phyloP scores from a whole-genome alignment of 1,139 yeast species.

The Tardiomyces depauwii region DNA sequence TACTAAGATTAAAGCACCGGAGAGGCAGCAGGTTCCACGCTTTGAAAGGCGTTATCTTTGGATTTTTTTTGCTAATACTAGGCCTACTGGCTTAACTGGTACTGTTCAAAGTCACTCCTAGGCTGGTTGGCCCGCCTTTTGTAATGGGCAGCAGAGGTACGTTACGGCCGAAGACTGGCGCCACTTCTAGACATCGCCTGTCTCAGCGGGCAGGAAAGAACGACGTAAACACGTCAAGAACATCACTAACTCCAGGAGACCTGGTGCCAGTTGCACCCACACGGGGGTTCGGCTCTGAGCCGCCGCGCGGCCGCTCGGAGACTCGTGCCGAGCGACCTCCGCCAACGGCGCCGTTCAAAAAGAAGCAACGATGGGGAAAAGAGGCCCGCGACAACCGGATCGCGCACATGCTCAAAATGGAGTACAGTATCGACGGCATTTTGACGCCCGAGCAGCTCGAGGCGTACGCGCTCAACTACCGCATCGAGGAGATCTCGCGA shows the following conservation, averaged over 20 bases:
- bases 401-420: constrained; percentile 22
- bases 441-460: constrained; percentile 80
- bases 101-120: too few relatives aligned
- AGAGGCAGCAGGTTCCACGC: too few relatives aligned
- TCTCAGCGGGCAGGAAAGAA: too few relatives aligned
- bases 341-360: background rate
- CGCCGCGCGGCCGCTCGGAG: background rate
- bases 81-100: too few relatives aligned
- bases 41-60: too few relatives aligned
- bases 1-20: too few relatives aligned
- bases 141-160: too few relatives aligned
- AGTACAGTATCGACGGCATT: constrained; percentile 36
- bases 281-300: background rate
- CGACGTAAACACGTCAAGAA: too few relatives aligned
- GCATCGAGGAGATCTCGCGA: constrained; percentile 73
- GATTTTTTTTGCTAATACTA: too few relatives aligned
- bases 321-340: background rate
- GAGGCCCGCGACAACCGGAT: constrained; percentile 19
- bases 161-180: too few relatives aligned
- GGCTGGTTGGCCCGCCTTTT: too few relatives aligned
- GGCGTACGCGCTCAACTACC: constrained; percentile 60
- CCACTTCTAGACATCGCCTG: too few relatives aligned
- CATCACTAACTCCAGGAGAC: background rate
- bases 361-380: constrained; percentile 25
- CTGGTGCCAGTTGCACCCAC: constrained; percentile 3